Percentiles rank a stretch among this genome's conserved stretches.
These are phyloP conservation scores for Clonostachys rosea DNA, from an alignment of 2,329 filamentous ascomycete species.

Conservation along the genomic window DNA sequence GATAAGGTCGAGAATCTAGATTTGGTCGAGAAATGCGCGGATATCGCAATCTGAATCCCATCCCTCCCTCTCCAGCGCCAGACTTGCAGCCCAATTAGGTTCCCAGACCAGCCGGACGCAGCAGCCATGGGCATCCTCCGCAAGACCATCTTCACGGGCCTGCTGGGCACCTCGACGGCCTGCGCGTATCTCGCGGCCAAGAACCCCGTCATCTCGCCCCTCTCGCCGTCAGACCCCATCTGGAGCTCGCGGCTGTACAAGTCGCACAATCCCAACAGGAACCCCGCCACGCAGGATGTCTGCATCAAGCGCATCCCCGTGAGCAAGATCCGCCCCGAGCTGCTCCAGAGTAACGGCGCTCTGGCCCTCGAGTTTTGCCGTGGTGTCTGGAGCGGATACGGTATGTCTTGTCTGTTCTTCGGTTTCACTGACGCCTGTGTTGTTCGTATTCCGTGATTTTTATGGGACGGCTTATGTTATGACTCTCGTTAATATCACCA, in stretches of 20 bases:
- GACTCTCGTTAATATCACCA: too few relatives aligned
- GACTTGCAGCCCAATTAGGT: too few relatives aligned
- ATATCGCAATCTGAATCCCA: too few relatives aligned
- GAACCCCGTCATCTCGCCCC: conserved; percentile 52
- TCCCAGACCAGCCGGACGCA: too few relatives aligned
- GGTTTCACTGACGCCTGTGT: not conserved
- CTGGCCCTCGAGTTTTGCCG: conserved; percentile 63
- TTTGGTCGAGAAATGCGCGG: too few relatives aligned
- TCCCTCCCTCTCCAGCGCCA: too few relatives aligned
- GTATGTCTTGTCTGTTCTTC: conserved; percentile 31
- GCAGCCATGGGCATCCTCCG: conserved; percentile 48
- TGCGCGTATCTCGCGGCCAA: conserved; percentile 43
- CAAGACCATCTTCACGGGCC: conserved; percentile 37
- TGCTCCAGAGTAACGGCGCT: conserved; percentile 54
- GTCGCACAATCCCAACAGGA: conserved; percentile 56
- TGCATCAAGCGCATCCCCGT: conserved; percentile 60
- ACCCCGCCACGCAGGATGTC: conserved; percentile 60
- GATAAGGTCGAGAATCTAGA: too few relatives aligned
- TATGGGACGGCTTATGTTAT: too few relatives aligned
- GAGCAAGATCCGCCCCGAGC: conserved; percentile 57
- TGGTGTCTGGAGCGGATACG: conserved; percentile 61
- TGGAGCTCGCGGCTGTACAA: conserved; percentile 53
- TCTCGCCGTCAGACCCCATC: conserved; percentile 54
- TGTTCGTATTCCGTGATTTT: too few relatives aligned
- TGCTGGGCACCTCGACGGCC: conserved; percentile 42